Percentiles rank a stretch among this genome's conserved stretches.
phyloP scores from a whole-genome alignment of 1,284 basidiomycete genomes.

The Amylostereum chailletii region DNA sequence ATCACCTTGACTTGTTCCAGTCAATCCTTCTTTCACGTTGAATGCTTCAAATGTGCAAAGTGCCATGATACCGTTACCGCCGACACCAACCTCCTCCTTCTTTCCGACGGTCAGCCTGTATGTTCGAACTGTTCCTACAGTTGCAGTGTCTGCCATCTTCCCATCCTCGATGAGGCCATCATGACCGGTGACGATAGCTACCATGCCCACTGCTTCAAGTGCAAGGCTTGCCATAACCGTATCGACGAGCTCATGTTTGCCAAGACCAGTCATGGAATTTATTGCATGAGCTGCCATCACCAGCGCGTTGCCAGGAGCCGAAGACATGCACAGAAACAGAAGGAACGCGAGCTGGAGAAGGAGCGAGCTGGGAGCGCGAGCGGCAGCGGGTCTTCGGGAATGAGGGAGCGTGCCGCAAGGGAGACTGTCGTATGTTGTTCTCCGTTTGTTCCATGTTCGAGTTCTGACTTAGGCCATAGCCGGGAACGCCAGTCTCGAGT shows the following conservation, averaged over 20 bases:
- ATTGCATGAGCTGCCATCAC: slow-evolving; percentile 98
- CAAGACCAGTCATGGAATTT: slow-evolving; percentile 97
- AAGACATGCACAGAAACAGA: slow-evolving; percentile 76
- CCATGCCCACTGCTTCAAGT: slow-evolving; percentile 98
- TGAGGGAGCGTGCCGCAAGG: slow-evolving; percentile 34
- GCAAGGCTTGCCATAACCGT: slow-evolving; percentile 87
- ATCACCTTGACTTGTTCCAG: slow-evolving; percentile 28
- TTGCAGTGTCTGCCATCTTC: slow-evolving; percentile 86
- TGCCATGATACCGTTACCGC: slow-evolving; percentile 75
- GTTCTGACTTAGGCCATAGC: no score
- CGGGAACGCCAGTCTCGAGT: background rate
- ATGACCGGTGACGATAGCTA: slow-evolving; percentile 99
- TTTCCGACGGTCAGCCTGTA: slow-evolving; percentile 95
- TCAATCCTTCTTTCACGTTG: slow-evolving; percentile 76
- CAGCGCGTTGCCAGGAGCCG: slow-evolving; percentile 90
- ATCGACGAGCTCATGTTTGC: slow-evolving; percentile 99
- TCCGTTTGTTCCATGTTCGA: no score
- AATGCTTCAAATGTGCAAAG: slow-evolving; percentile 82
- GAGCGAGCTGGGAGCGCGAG: slow-evolving; percentile 35
- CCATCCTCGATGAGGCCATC: slow-evolving; percentile 95
- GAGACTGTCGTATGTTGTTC: slow-evolving; percentile 8
- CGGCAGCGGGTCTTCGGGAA: slow-evolving; percentile 32
- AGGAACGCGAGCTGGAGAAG: slow-evolving; percentile 39
- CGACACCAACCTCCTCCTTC: slow-evolving; percentile 91
- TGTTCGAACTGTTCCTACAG: slow-evolving; percentile 96